Evolutionary conservation across 1,284 basidiomycete species (phyloP), one percentile per base, ranked within the genome.

Genomic region (Ceratobasidium sp.): DNA sequence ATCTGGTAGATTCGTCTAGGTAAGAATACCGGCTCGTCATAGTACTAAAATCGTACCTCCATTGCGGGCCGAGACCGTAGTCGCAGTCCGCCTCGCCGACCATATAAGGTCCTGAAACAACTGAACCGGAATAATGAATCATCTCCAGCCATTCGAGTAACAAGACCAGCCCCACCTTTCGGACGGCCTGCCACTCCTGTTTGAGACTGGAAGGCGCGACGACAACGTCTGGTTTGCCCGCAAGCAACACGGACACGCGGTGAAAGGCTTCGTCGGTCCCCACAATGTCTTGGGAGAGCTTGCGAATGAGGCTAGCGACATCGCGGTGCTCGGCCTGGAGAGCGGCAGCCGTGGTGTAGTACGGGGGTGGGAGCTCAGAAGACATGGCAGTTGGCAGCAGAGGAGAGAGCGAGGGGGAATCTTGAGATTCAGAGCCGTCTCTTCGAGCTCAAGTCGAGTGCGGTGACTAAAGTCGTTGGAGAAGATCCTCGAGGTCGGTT

Each of bases 321-420:
- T 61, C 59, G 3, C 59, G 59, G 22, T 61, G 34, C 34, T 61
- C 34, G 8, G 59, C 59, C 37, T 61, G 34, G 6, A 61, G 22
- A 24, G 37, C 59, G 24, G 59, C 59, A 22, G 59, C 59, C 3
- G 37, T 41, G 14, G 59, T 19, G 37, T 61, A 61, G 39, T 61
- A 61, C 8, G 59, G 59, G 22, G 59, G 59, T 22, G 59, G 59
- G 39, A 41, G 34, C 6, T 51, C 48, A n/a, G n/a, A n/a, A 29
- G 51, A 53, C 51, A 53, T 53, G n/a, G 51, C 27, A 4, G n/a
- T 53, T n/a, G n/a, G n/a, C n/a, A n/a, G n/a, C n/a, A n/a, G n/a
- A n/a, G n/a, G n/a, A n/a, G n/a, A n/a, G n/a, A n/a, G n/a, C n/a
- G n/a, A n/a, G n/a, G n/a, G n/a, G n/a, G n/a, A n/a, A n/a, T n/a